These are phyloP conservation scores for Umbelopsis vinacea DNA, from an alignment of 192 early-diverging fungal species.

Conservation along the genomic window DNA sequence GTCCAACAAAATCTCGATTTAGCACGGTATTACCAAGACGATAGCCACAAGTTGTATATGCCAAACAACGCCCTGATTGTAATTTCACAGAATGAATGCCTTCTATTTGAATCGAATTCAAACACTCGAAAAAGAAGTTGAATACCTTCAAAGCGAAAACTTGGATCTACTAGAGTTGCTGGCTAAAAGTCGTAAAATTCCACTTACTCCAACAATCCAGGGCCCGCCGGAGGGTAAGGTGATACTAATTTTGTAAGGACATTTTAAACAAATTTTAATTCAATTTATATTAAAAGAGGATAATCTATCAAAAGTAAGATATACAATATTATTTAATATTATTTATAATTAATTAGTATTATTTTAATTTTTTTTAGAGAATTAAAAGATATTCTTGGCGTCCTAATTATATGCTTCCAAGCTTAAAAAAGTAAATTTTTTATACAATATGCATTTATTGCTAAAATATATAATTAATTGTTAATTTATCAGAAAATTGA, in stretches of 20 bases:
- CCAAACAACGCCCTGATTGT: not conserved
- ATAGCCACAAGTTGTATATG: not conserved
- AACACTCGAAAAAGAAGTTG: conserved; percentile 22
- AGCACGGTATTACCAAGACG: not conserved
- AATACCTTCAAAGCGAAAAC: conserved; percentile 16
- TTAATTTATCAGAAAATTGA: not conserved
- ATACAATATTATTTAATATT: not conserved
- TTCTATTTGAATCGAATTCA: conserved; percentile 11
- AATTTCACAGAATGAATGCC: conserved; percentile 1
- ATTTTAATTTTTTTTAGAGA: not conserved
- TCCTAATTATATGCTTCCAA: not conserved
- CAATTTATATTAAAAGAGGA: not conserved
- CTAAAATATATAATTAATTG: not conserved
- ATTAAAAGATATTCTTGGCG: not conserved
- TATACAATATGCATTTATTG: not conserved
- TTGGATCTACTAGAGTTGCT: not conserved
- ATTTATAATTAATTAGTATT: not conserved
- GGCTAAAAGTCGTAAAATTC: not conserved
- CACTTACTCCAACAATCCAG: not conserved
- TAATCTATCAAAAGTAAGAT: not conserved
- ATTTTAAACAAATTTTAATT: not conserved
- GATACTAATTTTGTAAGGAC: not conserved
- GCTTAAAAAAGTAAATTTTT: not conserved
- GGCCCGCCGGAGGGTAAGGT: not conserved
- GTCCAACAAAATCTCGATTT: not conserved